phyloP scores from a whole-genome alignment of 2,329 filamentous ascomycete species.

The Fusarium ramigenum region DNA sequence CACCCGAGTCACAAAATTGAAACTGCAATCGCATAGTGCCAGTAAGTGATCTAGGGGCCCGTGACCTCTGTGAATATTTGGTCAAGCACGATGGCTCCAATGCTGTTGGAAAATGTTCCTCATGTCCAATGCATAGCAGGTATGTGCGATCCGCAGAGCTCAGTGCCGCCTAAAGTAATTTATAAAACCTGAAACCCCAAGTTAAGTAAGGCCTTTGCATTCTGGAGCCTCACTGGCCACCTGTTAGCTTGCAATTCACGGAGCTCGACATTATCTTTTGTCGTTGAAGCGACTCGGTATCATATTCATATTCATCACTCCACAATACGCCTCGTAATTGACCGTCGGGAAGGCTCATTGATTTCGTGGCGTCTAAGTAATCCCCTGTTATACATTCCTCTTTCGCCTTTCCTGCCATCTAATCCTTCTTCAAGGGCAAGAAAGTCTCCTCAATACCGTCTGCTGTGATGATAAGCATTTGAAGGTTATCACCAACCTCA shows the following conservation, averaged over 20 bases:
- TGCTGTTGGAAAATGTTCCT: background rate
- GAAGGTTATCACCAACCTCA: constrained; percentile 94
- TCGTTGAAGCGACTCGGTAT: background rate
- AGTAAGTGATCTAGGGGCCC: background rate
- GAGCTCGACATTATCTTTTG: background rate
- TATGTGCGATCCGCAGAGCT: background rate
- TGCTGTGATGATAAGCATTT: constrained; percentile 92
- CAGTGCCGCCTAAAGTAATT: background rate
- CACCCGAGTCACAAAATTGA: background rate
- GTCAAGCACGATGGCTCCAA: background rate
- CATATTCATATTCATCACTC: constrained; percentile 4
- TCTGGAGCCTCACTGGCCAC: background rate
- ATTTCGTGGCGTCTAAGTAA: constrained; percentile 40
- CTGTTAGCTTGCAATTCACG: background rate
- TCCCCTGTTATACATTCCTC: constrained; percentile 47
- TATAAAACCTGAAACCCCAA: background rate
- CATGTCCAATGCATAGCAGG: background rate
- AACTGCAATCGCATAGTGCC: background rate
- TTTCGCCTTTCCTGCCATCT: constrained; percentile 45
- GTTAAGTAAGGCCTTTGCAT: background rate
- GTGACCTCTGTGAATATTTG: background rate
- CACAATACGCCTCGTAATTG: background rate
- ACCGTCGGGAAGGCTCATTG: constrained; percentile 24
- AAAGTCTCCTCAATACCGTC: constrained; percentile 89
- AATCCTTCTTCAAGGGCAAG: constrained; percentile 89